Conservation (phyloP, 2,329 filamentous ascomycete species). For the Pleurostoma richardsiae region DNA sequence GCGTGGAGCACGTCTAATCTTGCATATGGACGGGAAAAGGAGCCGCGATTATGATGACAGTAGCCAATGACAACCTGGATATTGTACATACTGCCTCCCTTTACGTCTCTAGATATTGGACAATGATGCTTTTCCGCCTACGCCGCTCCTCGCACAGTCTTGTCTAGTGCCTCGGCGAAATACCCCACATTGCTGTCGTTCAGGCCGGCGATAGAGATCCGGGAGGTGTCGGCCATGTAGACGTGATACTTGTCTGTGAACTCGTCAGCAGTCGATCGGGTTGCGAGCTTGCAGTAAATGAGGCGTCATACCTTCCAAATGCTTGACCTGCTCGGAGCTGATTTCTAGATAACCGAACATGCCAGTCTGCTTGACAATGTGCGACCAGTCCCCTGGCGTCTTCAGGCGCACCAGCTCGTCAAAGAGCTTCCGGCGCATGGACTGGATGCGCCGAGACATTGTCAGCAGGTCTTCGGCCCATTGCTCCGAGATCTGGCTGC, state of each 20-base stretch:
- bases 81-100: no score
- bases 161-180: constrained; percentile 17
- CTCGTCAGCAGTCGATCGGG: constrained; percentile 5
- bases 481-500: constrained; percentile 17
- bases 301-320: constrained; percentile 20
- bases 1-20: no score
- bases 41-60: no score
- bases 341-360: constrained; percentile 44
- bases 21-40: no score
- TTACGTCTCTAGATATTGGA: no score
- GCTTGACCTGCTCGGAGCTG: constrained; percentile 36
- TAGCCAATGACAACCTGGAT: no score
- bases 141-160: constrained; percentile 3
- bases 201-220: constrained; percentile 32
- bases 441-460: constrained; percentile 28
- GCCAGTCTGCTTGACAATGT: constrained; percentile 28
- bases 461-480: constrained; percentile 28
- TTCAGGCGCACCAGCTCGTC: constrained; percentile 21
- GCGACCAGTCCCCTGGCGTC: constrained; percentile 29
- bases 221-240: constrained; percentile 31
- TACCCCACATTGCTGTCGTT: constrained; percentile 28
- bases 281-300: not conserved
- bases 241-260: constrained; percentile 24
- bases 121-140: no score
- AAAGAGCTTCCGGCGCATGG: constrained; percentile 26